These are phyloP conservation scores for Aspergillus caelatus DNA, from an alignment of 2,329 filamentous ascomycete species.

Conservation along the genomic window DNA sequence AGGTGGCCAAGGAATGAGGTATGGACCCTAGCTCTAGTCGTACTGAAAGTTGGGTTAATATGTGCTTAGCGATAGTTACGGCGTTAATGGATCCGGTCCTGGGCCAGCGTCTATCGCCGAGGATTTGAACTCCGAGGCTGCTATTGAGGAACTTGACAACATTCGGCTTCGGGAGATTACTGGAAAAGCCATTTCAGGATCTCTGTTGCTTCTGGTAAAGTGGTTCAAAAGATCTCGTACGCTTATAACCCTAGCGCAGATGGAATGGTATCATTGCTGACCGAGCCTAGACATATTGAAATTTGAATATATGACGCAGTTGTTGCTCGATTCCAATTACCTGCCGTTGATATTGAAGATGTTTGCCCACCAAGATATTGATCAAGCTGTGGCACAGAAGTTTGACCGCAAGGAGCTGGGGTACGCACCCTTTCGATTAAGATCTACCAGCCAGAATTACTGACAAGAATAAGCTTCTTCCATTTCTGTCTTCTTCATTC, in stretches of 20 bases:
- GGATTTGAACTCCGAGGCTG: constrained; percentile 36
- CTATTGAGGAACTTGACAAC: constrained; percentile 77
- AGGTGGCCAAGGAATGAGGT: constrained; percentile 50
- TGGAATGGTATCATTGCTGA: constrained; percentile 14
- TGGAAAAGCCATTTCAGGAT: constrained; percentile 87
- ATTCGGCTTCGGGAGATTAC: constrained; percentile 83
- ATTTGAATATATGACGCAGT: constrained; percentile 92
- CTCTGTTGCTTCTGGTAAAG: constrained; percentile 84
- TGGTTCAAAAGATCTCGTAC: constrained; percentile 95
- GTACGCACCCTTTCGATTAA: constrained; percentile 48
- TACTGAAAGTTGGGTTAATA: neutral
- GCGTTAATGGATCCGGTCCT: constrained; percentile 28
- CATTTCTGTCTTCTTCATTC: constrained; percentile 79
- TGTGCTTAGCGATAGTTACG: constrained; percentile 27
- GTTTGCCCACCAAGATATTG: constrained; percentile 91
- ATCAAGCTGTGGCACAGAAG: constrained; percentile 83
- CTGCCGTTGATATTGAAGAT: constrained; percentile 89
- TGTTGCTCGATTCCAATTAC: constrained; percentile 93
- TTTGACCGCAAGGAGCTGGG: constrained; percentile 81
- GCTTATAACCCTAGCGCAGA: constrained; percentile 36
- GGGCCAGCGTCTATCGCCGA: constrained; percentile 21
- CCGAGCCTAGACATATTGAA: constrained; percentile 75
- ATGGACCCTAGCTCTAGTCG: constrained; percentile 40
- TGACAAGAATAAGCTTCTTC: constrained; percentile 69
- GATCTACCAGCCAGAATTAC: neutral